Evolutionary conservation across 768 basidiomycete species (phyloP), one percentile per base, ranked within the genome.

Genomic region (Lyophyllum semitale): DNA sequence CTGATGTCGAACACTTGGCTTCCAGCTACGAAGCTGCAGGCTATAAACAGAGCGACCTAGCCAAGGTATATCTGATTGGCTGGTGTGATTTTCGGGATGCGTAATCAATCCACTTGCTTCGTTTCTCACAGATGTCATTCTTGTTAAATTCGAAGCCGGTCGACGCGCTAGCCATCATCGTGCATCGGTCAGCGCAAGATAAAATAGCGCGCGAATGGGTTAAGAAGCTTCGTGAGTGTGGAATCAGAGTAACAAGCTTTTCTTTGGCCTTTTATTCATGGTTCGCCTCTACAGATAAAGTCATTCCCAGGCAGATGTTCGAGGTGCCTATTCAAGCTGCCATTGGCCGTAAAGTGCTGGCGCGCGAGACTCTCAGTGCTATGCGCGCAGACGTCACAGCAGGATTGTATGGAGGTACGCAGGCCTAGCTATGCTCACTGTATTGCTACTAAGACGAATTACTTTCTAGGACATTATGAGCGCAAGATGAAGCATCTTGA

Each of bases 311-410:
- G 43, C 95, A 98, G 68, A 71, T 94, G 46, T 98, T 95, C 65
- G 95, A 98, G 71, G 87, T 98, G 11, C 89, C 95, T 2, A 97
- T 99, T 49, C 97, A 98, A 67, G 97, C 97, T 32, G 88, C 87
- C 1, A 79, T 97, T 17, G 95, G 95, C 13, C 85, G 82, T 60
- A 92, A 87, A 58, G 81, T 98, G 52, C 84, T 98, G 45, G 93
- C 96, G 3, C 83, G 96, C 26, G 94, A 96, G 68, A 95, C 88
- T 15, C 71, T 96, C 41, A 89, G 87, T 43, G 93, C 94, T 2
- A 71, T 92, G 63, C 85, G 92, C 29, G 91, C 92, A 23, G 92
- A 99, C 61, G 96, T 98, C 17, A 97, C 95, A 0, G 95, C 93
- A 17, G 94, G 94, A 2, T 73, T 97, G 43, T 96, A 97, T 62